Evolutionary conservation across 2,329 filamentous ascomycete species (phyloP).

Genomic region (Endoconidiophora polonica): DNA sequence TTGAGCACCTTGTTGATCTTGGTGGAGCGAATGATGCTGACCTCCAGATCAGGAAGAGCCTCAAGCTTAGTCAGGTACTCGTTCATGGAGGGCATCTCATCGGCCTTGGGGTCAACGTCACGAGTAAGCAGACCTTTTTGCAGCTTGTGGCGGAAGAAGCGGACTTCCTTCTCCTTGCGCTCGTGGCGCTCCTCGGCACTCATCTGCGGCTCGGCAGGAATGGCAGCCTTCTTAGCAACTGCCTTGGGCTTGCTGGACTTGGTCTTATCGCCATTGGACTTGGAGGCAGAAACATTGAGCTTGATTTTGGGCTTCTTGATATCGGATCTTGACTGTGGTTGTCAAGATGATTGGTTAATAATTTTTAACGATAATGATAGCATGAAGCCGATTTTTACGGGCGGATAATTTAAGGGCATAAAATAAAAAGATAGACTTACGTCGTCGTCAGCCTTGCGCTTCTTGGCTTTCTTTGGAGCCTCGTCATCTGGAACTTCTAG

Average conservation of each 20-base stretch:
- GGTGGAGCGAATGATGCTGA: conserved; percentile 70
- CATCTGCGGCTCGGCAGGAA: conserved; percentile 39
- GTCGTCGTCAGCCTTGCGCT: conserved; percentile 78
- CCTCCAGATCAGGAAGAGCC: conserved; percentile 62
- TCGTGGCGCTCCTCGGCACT: conserved; percentile 39
- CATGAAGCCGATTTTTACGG: background rate
- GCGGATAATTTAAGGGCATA: background rate
- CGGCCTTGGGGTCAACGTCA: conserved; percentile 70
- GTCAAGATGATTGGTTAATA: background rate
- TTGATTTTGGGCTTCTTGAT: conserved; percentile 55
- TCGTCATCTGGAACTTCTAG: conserved; percentile 39
- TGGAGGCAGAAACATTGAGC: conserved; percentile 45
- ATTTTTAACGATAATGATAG: background rate
- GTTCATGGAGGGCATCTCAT: conserved; percentile 66
- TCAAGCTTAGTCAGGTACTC: conserved; percentile 71
- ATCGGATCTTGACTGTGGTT: conserved; percentile 25
- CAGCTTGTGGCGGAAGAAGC: conserved; percentile 85
- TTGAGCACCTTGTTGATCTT: conserved; percentile 99
- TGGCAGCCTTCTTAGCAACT: conserved; percentile 36
- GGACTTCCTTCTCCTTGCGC: conserved; percentile 59
- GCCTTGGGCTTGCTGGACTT: conserved; percentile 37
- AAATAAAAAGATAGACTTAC: conserved; percentile 24
- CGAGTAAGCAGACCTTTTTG: conserved; percentile 84
- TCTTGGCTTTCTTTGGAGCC: conserved; percentile 52
- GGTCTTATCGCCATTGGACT: conserved; percentile 28